A percentile compares a stretch with the other conserved stretches of the same genome.
Conservation (phyloP, 306 rosid genomes). For the cucumber (Cucumis sativus) region DNA sequence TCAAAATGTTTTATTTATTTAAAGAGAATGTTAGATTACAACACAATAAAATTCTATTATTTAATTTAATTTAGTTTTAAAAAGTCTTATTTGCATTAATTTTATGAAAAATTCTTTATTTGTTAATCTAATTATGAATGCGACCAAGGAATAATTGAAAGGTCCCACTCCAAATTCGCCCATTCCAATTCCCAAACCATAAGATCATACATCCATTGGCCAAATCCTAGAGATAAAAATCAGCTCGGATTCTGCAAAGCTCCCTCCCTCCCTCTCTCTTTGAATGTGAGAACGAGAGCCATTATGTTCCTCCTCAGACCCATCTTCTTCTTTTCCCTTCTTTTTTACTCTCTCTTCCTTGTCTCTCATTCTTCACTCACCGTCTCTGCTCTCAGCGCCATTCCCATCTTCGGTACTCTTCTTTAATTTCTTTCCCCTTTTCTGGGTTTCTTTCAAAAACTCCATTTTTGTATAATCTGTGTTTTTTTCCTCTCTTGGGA, state of each 20-base stretch:
- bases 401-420: background rate
- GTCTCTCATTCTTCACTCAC: slow-evolving; percentile 10
- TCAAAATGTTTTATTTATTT: too few relatives aligned
- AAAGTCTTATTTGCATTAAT: too few relatives aligned
- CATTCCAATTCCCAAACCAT: background rate
- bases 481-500: background rate
- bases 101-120: too few relatives aligned
- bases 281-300: slow-evolving; percentile 2
- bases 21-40: too few relatives aligned
- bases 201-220: background rate
- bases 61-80: too few relatives aligned
- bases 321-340: background rate
- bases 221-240: background rate
- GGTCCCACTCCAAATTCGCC: background rate
- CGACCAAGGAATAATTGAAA: background rate
- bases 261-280: background rate
- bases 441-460: background rate
- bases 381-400: slow-evolving; percentile 1
- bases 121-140: too few relatives aligned
- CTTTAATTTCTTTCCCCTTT: background rate
- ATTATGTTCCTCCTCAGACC: slow-evolving; percentile 26
- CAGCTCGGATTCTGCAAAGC: background rate
- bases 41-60: too few relatives aligned
- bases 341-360: slow-evolving; percentile 6
- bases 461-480: background rate